Percentiles rank a stretch among this genome's conserved stretches.
Evolutionary conservation across 129 eudicot species (phyloP).

Genomic region (Erigeron canadensis): DNA sequence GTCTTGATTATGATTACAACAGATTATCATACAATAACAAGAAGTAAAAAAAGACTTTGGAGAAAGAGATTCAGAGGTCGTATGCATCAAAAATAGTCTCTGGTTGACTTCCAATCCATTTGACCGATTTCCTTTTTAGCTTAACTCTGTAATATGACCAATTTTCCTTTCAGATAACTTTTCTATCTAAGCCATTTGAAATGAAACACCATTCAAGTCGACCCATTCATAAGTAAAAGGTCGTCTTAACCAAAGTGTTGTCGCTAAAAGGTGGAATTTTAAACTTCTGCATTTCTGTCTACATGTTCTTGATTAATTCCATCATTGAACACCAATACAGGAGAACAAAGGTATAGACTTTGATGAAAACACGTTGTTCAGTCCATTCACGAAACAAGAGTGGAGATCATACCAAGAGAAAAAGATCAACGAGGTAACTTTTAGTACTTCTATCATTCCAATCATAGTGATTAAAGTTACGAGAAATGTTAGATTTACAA

Average conservation of each 20-base stretch:
- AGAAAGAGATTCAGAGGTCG: not conserved
- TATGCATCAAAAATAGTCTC: not conserved
- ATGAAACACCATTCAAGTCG: not conserved
- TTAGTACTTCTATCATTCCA: not conserved
- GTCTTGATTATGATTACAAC: not conserved
- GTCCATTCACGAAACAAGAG: constrained; percentile 42
- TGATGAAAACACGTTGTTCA: constrained; percentile 28
- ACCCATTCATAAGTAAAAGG: not conserved
- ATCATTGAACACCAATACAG: constrained; percentile 26
- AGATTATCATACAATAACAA: not conserved
- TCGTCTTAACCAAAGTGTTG: not conserved
- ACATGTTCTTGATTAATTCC: not conserved
- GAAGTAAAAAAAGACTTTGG: not conserved
- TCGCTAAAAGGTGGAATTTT: not conserved
- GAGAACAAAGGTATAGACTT: constrained; percentile 14
- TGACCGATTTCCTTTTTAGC: not conserved
- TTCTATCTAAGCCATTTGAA: not conserved
- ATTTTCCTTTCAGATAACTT: too few relatives aligned
- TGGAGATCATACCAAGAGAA: constrained; percentile 42
- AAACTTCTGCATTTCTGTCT: not conserved
- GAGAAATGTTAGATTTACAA: too few relatives aligned
- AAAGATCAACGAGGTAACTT: constrained; percentile 30
- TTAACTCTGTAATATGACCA: not conserved
- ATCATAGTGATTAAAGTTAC: not conserved
- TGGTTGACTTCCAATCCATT: not conserved